Evolutionary conservation across 805 yeast genomes (phyloP).

Genomic region (Lachancea lanzarotensis): DNA sequence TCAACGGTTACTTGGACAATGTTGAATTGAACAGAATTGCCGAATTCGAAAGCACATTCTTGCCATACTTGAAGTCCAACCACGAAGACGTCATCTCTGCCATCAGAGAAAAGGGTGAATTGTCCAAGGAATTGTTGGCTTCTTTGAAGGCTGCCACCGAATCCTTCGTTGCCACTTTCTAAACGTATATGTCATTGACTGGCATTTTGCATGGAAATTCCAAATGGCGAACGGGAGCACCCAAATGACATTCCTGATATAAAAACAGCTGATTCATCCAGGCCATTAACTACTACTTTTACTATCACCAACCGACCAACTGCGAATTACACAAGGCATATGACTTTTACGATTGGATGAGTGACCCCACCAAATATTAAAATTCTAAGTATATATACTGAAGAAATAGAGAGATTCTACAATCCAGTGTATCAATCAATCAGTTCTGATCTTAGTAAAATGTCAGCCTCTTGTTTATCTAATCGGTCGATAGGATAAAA

Average conservation of each 20-base stretch:
- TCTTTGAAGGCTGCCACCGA: slow-evolving; percentile 88
- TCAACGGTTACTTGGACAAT: slow-evolving; percentile 94
- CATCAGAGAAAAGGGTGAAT: slow-evolving; percentile 83
- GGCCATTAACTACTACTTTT: background rate
- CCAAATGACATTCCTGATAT: too few relatives aligned
- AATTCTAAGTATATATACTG: slow-evolving; percentile 11
- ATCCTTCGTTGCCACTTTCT: slow-evolving; percentile 87
- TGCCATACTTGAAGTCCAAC: slow-evolving; percentile 86
- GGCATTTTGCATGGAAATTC: background rate
- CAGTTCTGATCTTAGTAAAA: too few relatives aligned
- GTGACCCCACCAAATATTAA: slow-evolving; percentile 8
- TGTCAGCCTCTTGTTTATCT: too few relatives aligned
- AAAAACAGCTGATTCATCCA: background rate
- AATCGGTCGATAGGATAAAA: too few relatives aligned
- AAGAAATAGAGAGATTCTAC: slow-evolving; percentile 2
- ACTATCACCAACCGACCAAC: background rate
- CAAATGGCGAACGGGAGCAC: too few relatives aligned
- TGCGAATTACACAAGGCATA: slow-evolving; percentile 10
- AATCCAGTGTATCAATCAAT: slow-evolving; percentile 1
- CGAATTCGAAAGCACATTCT: slow-evolving; percentile 89
- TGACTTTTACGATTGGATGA: slow-evolving; percentile 17
- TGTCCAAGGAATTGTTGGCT: slow-evolving; percentile 79
- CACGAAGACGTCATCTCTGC: slow-evolving; percentile 77
- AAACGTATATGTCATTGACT: slow-evolving; percentile 23
- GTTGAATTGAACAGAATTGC: slow-evolving; percentile 79